phyloP scores from a whole-genome alignment of 306 rosid species.

The Cucurbita argyrosperma region DNA sequence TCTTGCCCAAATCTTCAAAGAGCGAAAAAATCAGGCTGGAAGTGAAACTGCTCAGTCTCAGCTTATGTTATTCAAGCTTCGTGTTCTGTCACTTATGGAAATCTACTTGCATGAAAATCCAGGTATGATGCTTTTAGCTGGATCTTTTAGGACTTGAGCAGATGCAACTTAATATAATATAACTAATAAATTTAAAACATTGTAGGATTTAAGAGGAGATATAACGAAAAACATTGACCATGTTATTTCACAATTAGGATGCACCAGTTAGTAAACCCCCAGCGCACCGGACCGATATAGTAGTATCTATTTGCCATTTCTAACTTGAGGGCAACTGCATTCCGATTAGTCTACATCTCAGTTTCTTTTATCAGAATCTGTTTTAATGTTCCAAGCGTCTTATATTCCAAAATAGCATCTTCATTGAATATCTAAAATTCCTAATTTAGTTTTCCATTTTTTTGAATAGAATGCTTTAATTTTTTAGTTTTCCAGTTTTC shows the following conservation, averaged over 20 bases:
- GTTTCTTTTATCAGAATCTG: background rate
- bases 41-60: constrained; percentile 78
- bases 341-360: background rate
- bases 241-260: background rate
- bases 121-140: constrained; percentile 25
- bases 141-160: background rate
- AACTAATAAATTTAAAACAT: background rate
- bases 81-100: constrained; percentile 83
- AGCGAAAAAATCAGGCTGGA: constrained; percentile 61
- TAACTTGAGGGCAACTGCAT: background rate
- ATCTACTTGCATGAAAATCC: constrained; percentile 89
- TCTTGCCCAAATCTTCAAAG: constrained; percentile 74
- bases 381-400: background rate
- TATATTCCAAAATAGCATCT: background rate
- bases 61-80: constrained; percentile 77
- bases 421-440: background rate
- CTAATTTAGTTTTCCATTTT: background rate
- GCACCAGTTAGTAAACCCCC: background rate
- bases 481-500: background rate
- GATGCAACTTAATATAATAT: background rate
- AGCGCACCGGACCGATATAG: background rate
- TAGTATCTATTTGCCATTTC: too few species aligned
- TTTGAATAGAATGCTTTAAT: background rate
- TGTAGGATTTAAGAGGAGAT: background rate
- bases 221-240: background rate